These are phyloP conservation scores for Dioscorea alata DNA, from an alignment of 106 monocot genomes.

Conservation along the genomic window DNA sequence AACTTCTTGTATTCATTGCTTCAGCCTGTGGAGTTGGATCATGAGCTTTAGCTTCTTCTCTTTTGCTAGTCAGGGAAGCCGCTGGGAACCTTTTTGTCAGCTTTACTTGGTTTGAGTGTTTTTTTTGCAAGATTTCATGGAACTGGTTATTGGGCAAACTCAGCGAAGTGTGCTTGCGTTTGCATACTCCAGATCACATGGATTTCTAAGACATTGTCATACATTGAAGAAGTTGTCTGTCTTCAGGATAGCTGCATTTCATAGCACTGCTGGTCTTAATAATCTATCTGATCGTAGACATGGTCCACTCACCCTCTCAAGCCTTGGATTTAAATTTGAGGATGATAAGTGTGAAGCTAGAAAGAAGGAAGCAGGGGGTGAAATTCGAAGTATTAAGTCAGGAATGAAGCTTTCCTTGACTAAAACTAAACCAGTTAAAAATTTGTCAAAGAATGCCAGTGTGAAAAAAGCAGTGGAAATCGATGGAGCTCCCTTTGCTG, in stretches of 20 bases:
- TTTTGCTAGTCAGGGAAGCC: no score
- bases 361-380: slow-evolving; percentile 19
- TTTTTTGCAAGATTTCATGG: slow-evolving; percentile 21
- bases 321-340: slow-evolving; percentile 26
- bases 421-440: slow-evolving; percentile 24
- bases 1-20: slow-evolving; percentile 34
- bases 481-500: slow-evolving; percentile 52
- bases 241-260: slow-evolving; percentile 20
- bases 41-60: no score
- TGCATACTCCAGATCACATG: slow-evolving; percentile 35
- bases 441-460: slow-evolving; percentile 1
- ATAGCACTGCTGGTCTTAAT: slow-evolving; percentile 23
- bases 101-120: neutral
- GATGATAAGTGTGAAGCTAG: neutral
- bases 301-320: slow-evolving; percentile 50
- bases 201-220: slow-evolving; percentile 23
- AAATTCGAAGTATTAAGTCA: slow-evolving; percentile 19
- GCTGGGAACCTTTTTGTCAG: neutral
- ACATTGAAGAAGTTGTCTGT: slow-evolving; percentile 27
- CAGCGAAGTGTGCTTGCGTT: slow-evolving; percentile 53
- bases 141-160: slow-evolving; percentile 45
- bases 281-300: slow-evolving; percentile 14
- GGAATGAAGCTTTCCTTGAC: slow-evolving; percentile 7
- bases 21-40: no score
- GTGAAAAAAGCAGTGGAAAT: slow-evolving; percentile 24